Base-by-base conservation (phyloP, 2,329 filamentous ascomycete genomes). In the Trichoderma guizhouense region DNA sequence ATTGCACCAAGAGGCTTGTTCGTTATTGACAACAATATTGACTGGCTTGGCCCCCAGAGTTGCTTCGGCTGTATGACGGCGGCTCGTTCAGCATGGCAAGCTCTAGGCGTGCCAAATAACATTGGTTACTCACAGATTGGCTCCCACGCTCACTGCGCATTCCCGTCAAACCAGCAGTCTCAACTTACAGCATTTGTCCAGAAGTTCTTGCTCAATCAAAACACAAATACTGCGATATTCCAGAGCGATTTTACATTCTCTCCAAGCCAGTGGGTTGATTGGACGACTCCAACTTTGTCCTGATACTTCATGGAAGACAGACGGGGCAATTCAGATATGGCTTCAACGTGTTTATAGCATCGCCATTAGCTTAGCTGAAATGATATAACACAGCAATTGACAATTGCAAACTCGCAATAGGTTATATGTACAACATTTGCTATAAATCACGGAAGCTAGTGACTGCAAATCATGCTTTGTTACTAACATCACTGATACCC, bases 91-190 rank as follows among this genome's bases (percentile, higher is more conserved):
- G 66, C 66, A 34, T 69, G 66, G 55, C 66, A 69, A 30, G 66
- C 66, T 36, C 28, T 69, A 3, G 66, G 66, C 6, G 66, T 34
- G 8, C 39, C 66, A n/a, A 36, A 61, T 3, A 43, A 61, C 3
- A 69, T 69, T n/a, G 66, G 66, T 2, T 69, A 69, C 9, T 69
- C 66, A 5, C 66, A 69, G 28, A 69, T 69, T 61, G 55, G 66
- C n/a, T 39, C 66, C 11, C 66, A 69, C 39, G 66, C 26, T n/a
- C 66, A 69, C 30, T 69, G 55, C 21, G 66, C 55, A 32, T 69
- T 69, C 15, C 66, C 66, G 14, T 61, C 55, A 4, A 69, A 61
- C 9, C 66, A 69, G 28, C 55, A 69, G 15, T 60, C 55, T 14
- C 66, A 69, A 24, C 55, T 69, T 12, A 69, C 66, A 8, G 66